A percentile compares a stretch with the other conserved stretches of the same genome.
Conservation (phyloP, 1,139 yeast species). For the Taiozyma sp. region DNA sequence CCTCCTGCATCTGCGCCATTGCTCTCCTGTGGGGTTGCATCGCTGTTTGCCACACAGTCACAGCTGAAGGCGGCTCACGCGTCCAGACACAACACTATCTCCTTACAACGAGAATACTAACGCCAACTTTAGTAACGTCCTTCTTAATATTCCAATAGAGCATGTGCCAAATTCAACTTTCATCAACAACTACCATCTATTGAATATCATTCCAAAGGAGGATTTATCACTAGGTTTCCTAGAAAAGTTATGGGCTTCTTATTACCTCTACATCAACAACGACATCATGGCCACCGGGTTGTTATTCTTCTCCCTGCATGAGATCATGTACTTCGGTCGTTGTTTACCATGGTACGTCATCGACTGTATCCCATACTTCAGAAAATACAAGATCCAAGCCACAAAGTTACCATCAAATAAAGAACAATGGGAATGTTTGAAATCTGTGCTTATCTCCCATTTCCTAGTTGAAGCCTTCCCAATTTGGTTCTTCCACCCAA, state of each 20-base stretch:
- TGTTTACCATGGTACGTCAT: constrained; percentile 82
- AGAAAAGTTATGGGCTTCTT: constrained; percentile 75
- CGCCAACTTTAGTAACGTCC: not conserved
- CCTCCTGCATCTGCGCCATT: not conserved
- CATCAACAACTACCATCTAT: constrained; percentile 1
- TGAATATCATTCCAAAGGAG: constrained; percentile 6
- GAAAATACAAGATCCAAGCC: constrained; percentile 78
- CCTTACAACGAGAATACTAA: not conserved
- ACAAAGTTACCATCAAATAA: constrained; percentile 67
- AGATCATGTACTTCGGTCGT: constrained; percentile 77
- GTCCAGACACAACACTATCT: not conserved
- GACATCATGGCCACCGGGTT: constrained; percentile 83
- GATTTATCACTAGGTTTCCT: constrained; percentile 38
- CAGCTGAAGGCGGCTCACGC: not conserved
- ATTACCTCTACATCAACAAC: constrained; percentile 69
- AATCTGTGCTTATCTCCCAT: constrained; percentile 79
- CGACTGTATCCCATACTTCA: constrained; percentile 72
- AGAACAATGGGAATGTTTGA: constrained; percentile 92
- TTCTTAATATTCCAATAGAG: not conserved
- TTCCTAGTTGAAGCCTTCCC: constrained; percentile 91
- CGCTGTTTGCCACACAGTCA: not conserved
- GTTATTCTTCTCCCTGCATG: constrained; percentile 70
- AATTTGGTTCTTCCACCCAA: constrained; percentile 93
- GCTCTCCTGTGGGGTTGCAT: not conserved
- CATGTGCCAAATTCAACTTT: not conserved